Percentiles rank a stretch among this genome's conserved stretches.
Conservation (phyloP, 1,284 basidiomycete genomes). For the Cryptococcus sp. region DNA sequence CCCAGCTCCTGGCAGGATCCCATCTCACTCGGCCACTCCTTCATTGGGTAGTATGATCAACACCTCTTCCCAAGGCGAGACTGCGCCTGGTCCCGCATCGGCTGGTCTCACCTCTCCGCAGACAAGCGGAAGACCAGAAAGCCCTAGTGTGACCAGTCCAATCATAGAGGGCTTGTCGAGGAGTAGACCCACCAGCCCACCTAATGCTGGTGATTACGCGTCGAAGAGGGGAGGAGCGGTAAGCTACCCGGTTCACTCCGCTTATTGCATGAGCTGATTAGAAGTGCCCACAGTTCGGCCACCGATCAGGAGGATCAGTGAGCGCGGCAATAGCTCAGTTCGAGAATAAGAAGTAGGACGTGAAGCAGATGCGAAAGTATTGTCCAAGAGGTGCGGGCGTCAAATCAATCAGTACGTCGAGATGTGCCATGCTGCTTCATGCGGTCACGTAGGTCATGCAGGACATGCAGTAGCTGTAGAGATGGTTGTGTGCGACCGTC, state of each 20-base stretch:
- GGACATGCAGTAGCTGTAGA: neutral
- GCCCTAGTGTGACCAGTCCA: neutral
- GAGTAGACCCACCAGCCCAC: conserved; percentile 12
- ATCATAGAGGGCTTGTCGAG: conserved; percentile 7
- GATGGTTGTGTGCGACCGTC: neutral
- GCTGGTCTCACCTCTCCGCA: conserved; percentile 1
- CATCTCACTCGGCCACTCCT: conserved; percentile 19
- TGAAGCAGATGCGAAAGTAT: neutral
- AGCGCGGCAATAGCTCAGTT: conserved; percentile 37
- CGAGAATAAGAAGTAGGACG: conserved; percentile 21
- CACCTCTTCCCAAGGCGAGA: neutral
- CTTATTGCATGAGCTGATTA: neutral
- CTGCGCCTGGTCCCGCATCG: neutral
- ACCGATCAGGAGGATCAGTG: conserved; percentile 28
- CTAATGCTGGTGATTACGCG: conserved; percentile 13
- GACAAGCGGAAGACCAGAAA: neutral
- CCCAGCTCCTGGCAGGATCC: conserved; percentile 30
- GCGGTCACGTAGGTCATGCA: neutral
- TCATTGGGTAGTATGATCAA: conserved; percentile 8
- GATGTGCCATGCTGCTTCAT: neutral
- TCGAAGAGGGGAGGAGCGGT: conserved; percentile 16
- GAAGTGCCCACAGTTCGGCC: conserved; percentile 15
- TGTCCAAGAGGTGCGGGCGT: neutral
- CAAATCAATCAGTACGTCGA: neutral
- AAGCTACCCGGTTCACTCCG: conserved; percentile 5